Percentiles rank a stretch among this genome's conserved stretches.
phyloP scores from a whole-genome alignment of 1,284 basidiomycete genomes.

The Amylostereum areolatum region DNA sequence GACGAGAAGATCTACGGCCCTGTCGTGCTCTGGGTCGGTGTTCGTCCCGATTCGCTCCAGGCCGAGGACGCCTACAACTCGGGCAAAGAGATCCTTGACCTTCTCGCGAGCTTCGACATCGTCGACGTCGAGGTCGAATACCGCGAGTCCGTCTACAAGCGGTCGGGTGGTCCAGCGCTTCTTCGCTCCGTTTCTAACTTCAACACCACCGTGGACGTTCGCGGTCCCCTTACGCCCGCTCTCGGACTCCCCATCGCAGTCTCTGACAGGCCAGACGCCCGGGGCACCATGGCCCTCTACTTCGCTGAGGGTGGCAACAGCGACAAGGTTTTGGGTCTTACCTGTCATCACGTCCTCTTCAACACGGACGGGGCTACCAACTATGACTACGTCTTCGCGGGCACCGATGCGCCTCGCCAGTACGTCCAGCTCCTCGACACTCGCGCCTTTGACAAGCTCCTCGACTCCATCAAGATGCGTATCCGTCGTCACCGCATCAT shows the following conservation, averaged over 20 bases:
- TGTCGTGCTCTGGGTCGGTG: slow-evolving; percentile 11
- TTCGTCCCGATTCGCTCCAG: slow-evolving; percentile 5
- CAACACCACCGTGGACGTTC: slow-evolving; percentile 20
- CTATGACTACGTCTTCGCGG: slow-evolving; percentile 4
- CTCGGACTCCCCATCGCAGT: slow-evolving; percentile 28
- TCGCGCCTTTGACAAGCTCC: slow-evolving; percentile 13
- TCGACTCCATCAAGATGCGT: slow-evolving; percentile 16
- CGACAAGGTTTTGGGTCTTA: slow-evolving; percentile 16
- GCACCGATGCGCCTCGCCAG: slow-evolving; percentile 4
- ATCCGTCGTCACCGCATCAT: slow-evolving; percentile 11
- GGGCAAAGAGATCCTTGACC: slow-evolving; percentile 4
- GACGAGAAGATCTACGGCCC: slow-evolving; percentile 3
- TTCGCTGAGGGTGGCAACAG: slow-evolving; percentile 15
- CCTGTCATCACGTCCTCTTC: slow-evolving; percentile 20
- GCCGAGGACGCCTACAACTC: slow-evolving; percentile 5
- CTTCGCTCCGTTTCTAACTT: slow-evolving; percentile 13
- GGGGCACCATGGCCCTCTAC: slow-evolving; percentile 15
- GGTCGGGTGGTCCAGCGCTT: slow-evolving; percentile 21
- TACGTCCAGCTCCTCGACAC: slow-evolving; percentile 13
- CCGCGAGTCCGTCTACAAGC: slow-evolving; percentile 22
- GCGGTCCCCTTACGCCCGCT: slow-evolving; percentile 24
- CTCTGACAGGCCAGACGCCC: slow-evolving; percentile 7
- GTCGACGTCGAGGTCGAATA: slow-evolving; percentile 26
- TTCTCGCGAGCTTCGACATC: slow-evolving; percentile 13
- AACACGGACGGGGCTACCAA: slow-evolving; percentile 4